phyloP scores from a whole-genome alignment of 2,329 filamentous ascomycete genomes.

The Aspergillus fischeri region DNA sequence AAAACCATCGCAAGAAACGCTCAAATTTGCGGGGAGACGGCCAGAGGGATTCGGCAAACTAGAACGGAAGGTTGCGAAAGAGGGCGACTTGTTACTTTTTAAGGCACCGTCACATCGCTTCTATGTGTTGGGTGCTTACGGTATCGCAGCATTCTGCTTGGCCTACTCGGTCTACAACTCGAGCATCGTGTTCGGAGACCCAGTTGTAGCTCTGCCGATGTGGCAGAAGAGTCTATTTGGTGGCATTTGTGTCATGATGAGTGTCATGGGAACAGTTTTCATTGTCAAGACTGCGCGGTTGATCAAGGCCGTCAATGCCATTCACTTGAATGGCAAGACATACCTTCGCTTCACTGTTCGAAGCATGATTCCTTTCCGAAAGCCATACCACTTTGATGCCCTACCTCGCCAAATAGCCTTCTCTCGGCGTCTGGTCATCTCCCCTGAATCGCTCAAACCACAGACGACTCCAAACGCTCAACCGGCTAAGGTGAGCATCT shows the following conservation, averaged over 20 bases:
- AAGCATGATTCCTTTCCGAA: constrained; percentile 35
- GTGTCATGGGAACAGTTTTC: constrained; percentile 57
- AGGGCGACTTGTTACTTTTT: constrained; percentile 59
- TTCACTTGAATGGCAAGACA: constrained; percentile 34
- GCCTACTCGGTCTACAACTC: constrained; percentile 50
- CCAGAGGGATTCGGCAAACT: constrained; percentile 50
- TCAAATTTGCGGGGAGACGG: constrained; percentile 23
- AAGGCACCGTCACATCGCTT: constrained; percentile 60
- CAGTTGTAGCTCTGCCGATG: constrained; percentile 49
- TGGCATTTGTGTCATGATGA: constrained; percentile 57
- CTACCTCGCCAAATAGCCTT: constrained; percentile 33
- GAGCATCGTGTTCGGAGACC: constrained; percentile 47
- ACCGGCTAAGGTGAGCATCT: constrained; percentile 23
- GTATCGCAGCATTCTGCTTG: constrained; percentile 52
- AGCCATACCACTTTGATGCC: constrained; percentile 30
- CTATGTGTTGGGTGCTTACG: constrained; percentile 59
- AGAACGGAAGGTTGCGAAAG: constrained; percentile 48
- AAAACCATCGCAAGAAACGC: constrained; percentile 12
- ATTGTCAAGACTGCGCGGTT: constrained; percentile 55
- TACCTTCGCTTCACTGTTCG: constrained; percentile 34
- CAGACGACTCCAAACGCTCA: constrained; percentile 11
- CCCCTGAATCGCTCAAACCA: constrained; percentile 20
- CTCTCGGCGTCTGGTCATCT: constrained; percentile 29
- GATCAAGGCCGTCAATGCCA: constrained; percentile 55
- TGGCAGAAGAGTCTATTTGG: constrained; percentile 59